Evolutionary conservation across 108 stramenopile species (phyloP), one percentile per base, ranked within the genome.

Genomic region (Pseudonitzschia pungens): DNA sequence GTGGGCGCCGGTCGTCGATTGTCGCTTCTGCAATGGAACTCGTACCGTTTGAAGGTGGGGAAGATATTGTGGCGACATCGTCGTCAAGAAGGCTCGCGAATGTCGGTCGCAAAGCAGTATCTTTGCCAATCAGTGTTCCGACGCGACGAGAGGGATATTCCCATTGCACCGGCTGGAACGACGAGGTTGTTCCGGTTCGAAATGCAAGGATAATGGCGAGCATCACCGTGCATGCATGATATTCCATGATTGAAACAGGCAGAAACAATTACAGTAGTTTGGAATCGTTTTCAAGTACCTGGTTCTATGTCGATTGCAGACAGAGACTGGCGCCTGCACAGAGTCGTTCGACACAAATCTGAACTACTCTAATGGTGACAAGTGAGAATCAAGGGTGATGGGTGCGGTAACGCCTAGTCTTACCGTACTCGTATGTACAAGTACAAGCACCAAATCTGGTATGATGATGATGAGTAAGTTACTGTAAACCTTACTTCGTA

Each of bases 1-100:
- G 82, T 6, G 92, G 92, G 20, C 60, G 60, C 15, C 60, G 32
- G 31, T 62, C 60, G 31, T 62, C 60, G 12, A 40, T 33, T 33
- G 57, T 55, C 54, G 21, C 54, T 24, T 55, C 22, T 55, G 24
- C 22, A 55, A 10, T 33, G 4, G 18, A 40, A 26, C 21, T 31
- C 57, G 36, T 6, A 36, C 6, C 6, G 36, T 36, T 48, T 12
- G 45, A 48, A 48, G 45, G 45, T 18, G 10, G 3, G 10, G 45
- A 48, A 40, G 60, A 62, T 62, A 0, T 16, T 62, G 60, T 20
- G 36, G 33, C 16, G 9, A 40, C 33, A 5, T 33, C n/a, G 20
- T 33, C 60, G 0, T 62, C 60, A 40, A 18, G 29, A n/a, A 62
- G 21, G 28, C 26, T 15, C 5, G 57, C 15, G 7, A 51, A 3